Evolutionary conservation across 345 rosid species (phyloP).

Genomic region (Conringia planisiliqua): DNA sequence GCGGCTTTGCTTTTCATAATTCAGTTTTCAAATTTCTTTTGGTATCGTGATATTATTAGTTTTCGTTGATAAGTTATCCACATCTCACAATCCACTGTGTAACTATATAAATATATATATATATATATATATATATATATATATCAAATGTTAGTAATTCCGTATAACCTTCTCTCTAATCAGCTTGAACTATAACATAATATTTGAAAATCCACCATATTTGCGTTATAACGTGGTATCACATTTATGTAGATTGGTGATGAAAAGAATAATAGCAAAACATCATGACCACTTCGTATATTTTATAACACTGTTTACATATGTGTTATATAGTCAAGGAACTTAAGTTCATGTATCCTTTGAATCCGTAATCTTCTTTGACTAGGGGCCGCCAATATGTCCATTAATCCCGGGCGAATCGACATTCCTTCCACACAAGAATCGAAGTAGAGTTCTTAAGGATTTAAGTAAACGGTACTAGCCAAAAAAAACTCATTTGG

Average conservation of each 20-base stretch:
- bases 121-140: too few species aligned
- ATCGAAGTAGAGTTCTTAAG: too few species aligned
- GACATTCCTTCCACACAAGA: too few species aligned
- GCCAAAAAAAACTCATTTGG: too few species aligned
- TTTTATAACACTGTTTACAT: neutral
- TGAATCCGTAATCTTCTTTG: too few species aligned
- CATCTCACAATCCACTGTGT: neutral
- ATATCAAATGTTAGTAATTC: too few species aligned
- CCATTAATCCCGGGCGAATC: too few species aligned
- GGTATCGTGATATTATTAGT: neutral
- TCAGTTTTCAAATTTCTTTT: neutral
- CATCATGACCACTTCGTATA: neutral
- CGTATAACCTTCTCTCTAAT: neutral
- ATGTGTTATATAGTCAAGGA: neutral
- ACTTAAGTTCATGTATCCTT: too few species aligned
- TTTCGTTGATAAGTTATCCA: neutral
- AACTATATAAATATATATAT: too few species aligned
- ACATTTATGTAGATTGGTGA: neutral
- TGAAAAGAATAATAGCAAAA: neutral
- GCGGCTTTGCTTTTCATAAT: neutral
- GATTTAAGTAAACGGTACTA: too few species aligned
- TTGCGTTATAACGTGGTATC: neutral
- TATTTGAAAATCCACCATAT: neutral
- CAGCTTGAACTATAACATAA: neutral
- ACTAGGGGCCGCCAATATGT: too few species aligned